Evolutionary conservation across 495 filamentous ascomycete genomes (phyloP).

Genomic region (Talaromyces adpressus): DNA sequence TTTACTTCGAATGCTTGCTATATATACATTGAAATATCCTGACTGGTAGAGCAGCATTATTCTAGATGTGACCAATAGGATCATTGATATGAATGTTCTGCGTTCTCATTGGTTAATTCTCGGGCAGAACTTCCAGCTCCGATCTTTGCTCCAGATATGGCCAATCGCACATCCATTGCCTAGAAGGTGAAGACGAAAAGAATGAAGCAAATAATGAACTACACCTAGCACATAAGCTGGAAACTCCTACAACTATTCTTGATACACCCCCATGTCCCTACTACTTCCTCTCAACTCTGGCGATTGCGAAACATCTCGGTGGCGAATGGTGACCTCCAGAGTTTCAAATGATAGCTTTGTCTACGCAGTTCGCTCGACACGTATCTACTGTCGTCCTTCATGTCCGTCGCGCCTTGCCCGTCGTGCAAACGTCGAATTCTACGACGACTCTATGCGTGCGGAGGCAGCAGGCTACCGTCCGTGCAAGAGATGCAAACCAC

Average conservation of each 20-base stretch:
- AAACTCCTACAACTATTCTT: not conserved
- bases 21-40: not conserved
- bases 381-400: conserved; percentile 57
- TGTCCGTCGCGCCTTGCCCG: conserved; percentile 55
- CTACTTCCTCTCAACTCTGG: not conserved
- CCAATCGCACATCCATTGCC: not conserved
- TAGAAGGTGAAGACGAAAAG: not conserved
- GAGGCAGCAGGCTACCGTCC: conserved; percentile 49
- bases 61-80: not conserved
- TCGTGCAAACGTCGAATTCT: conserved; percentile 55
- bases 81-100: not conserved
- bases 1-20: not conserved
- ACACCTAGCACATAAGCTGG: not conserved
- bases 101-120: not conserved
- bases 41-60: not conserved
- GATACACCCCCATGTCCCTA: not conserved
- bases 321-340: not conserved
- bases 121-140: not conserved
- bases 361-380: conserved; percentile 56
- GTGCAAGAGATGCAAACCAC: conserved; percentile 59
- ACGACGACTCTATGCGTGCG: conserved; percentile 46
- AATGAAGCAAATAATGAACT: not conserved
- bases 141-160: not conserved
- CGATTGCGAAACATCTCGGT: not conserved
- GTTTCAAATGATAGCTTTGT: conserved; percentile 33